Percentiles rank a stretch among this genome's conserved stretches.
phyloP scores from a whole-genome alignment of 805 yeast species.

The Debaryomyces castellii region DNA sequence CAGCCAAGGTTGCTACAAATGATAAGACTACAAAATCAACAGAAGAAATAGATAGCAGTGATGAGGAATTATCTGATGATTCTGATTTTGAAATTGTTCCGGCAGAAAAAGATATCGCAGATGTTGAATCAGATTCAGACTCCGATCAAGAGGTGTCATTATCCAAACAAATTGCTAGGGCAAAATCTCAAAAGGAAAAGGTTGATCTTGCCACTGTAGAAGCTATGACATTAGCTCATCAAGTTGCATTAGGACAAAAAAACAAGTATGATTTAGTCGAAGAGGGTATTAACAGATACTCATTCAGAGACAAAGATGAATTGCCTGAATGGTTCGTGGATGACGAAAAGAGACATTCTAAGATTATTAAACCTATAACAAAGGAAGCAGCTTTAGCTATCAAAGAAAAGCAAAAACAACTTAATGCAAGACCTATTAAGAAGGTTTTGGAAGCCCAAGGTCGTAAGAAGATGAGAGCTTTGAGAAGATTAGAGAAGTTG shows the following conservation, averaged over 20 bases:
- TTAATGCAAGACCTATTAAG: slow-evolving; percentile 97
- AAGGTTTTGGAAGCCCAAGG: slow-evolving; percentile 98
- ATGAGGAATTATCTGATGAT: slow-evolving; percentile 30
- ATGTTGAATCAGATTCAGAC: slow-evolving; percentile 39
- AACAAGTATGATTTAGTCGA: slow-evolving; percentile 82
- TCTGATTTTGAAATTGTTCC: slow-evolving; percentile 46
- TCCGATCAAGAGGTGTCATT: slow-evolving; percentile 51
- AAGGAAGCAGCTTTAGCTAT: slow-evolving; percentile 66
- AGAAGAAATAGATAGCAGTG: slow-evolving; percentile 39
- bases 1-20: not conserved
- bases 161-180: slow-evolving; percentile 33
- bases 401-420: slow-evolving; percentile 46
- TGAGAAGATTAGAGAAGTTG: slow-evolving; percentile 76
- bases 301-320: slow-evolving; percentile 88
- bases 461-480: slow-evolving; percentile 89
- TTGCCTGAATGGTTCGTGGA: slow-evolving; percentile 97
- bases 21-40: not conserved
- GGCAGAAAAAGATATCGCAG: slow-evolving; percentile 19
- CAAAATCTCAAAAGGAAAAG: slow-evolving; percentile 54
- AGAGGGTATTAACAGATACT: slow-evolving; percentile 88
- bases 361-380: slow-evolving; percentile 86
- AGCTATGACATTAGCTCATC: slow-evolving; percentile 98
- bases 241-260: slow-evolving; percentile 86
- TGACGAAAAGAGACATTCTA: slow-evolving; percentile 85
- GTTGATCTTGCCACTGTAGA: slow-evolving; percentile 88